Evolutionary conservation across 768 basidiomycete genomes (phyloP).

Genomic region (Collybia sp.): DNA sequence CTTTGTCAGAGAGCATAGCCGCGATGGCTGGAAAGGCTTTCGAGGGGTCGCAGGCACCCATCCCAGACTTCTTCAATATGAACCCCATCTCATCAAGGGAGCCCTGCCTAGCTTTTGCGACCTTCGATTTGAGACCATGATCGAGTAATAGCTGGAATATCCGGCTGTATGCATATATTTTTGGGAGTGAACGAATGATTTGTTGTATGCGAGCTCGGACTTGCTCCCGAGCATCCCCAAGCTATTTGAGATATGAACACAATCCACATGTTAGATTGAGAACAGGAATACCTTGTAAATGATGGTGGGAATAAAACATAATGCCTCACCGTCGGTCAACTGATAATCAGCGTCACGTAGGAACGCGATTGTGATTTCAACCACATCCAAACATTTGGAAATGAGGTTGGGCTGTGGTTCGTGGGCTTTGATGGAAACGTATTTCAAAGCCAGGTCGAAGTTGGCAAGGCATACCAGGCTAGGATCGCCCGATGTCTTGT

Average conservation of each 20-base stretch:
- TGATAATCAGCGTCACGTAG: constrained; percentile 71
- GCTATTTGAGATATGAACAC: constrained; percentile 38
- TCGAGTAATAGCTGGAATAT: constrained; percentile 86
- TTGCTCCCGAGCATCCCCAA: constrained; percentile 88
- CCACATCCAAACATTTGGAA: constrained; percentile 83
- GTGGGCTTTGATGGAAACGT: constrained; percentile 84
- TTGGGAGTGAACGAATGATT: constrained; percentile 81
- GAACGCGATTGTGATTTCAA: constrained; percentile 75
- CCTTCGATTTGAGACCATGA: constrained; percentile 85
- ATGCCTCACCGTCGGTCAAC: constrained; percentile 80
- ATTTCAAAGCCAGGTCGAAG: constrained; percentile 90
- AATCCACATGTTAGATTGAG: not conserved
- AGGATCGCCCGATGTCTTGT: constrained; percentile 45
- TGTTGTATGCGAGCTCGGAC: constrained; percentile 76
- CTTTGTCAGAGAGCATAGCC: constrained; percentile 82
- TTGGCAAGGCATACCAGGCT: constrained; percentile 73
- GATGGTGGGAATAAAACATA: constrained; percentile 85
- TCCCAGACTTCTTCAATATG: constrained; percentile 78
- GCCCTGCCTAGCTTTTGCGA: constrained; percentile 88
- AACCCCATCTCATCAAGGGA: constrained; percentile 76
- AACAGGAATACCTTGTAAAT: constrained; percentile 70
- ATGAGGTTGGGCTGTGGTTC: constrained; percentile 89
- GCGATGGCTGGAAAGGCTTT: constrained; percentile 80
- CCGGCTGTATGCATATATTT: constrained; percentile 90
- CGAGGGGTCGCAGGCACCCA: constrained; percentile 72